Evolutionary conservation across 805 yeast genomes (phyloP).

Genomic region (Candida ascalaphidarum): DNA sequence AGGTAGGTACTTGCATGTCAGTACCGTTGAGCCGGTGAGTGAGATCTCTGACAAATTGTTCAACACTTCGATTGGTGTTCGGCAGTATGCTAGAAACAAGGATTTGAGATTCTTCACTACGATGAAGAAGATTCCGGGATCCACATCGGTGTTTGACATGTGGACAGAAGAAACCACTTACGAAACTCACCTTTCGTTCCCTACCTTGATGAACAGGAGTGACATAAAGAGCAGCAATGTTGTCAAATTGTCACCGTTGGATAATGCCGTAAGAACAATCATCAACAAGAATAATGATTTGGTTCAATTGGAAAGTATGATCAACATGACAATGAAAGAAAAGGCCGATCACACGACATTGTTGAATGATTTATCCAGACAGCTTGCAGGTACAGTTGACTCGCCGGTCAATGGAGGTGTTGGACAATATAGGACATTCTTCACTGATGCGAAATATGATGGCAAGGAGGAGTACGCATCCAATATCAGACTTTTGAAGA

Average conservation of each 20-base stretch:
- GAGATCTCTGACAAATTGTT: constrained; percentile 39
- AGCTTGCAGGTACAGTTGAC: constrained; percentile 77
- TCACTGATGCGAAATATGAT: constrained; percentile 30
- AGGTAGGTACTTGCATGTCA: constrained; percentile 68
- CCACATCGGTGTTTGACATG: constrained; percentile 60
- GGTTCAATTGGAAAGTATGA: constrained; percentile 55
- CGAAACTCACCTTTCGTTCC: constrained; percentile 70
- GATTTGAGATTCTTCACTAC: constrained; percentile 63
- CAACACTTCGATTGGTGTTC: constrained; percentile 50
- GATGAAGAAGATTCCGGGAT: constrained; percentile 65
- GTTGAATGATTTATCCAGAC: constrained; percentile 61
- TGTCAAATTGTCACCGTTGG: constrained; percentile 68
- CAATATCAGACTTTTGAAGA: constrained; percentile 28
- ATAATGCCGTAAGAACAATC: constrained; percentile 68
- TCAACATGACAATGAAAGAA: constrained; percentile 43
- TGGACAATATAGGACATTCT: constrained; percentile 69
- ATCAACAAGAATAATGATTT: constrained; percentile 65
- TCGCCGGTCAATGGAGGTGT: constrained; percentile 93
- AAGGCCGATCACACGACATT: constrained; percentile 39
- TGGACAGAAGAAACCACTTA: constrained; percentile 88
- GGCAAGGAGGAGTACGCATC: constrained; percentile 22
- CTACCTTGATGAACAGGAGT: constrained; percentile 79
- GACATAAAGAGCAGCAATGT: constrained; percentile 46
- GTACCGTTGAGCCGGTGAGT: constrained; percentile 61
- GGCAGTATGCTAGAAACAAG: constrained; percentile 69